Percentiles rank a stretch among this genome's conserved stretches.
Conservation (phyloP, 2,329 filamentous ascomycete genomes). For the Epichloe coenophiala region DNA sequence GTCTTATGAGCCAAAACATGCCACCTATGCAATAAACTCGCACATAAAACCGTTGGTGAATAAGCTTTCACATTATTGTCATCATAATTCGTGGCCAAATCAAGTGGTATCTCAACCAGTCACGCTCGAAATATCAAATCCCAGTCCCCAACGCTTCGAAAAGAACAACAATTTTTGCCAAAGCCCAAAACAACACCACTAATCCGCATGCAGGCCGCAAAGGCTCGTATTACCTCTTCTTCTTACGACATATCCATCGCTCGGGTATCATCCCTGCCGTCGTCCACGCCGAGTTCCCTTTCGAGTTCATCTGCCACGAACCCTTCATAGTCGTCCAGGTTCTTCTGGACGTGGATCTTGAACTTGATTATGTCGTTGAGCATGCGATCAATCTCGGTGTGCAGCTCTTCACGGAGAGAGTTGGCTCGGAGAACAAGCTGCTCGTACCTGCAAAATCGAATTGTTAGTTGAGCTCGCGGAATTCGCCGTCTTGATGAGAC, state of each 20-base stretch:
- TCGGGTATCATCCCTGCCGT: slow-evolving; percentile 39
- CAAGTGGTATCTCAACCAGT: slow-evolving; percentile 3
- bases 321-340: slow-evolving; percentile 82
- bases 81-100: slow-evolving; percentile 4
- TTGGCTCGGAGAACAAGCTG: slow-evolving; percentile 78
- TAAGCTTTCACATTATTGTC: background rate
- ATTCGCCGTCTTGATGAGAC: slow-evolving; percentile 18
- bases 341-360: slow-evolving; percentile 92
- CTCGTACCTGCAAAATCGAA: slow-evolving; percentile 53
- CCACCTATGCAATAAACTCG: background rate
- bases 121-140: background rate
- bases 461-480: background rate
- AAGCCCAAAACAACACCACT: background rate
- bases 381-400: slow-evolving; percentile 92
- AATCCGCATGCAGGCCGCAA: too few species aligned
- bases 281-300: slow-evolving; percentile 59
- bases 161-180: slow-evolving; percentile 1
- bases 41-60: background rate
- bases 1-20: background rate
- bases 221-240: background rate
- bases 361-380: slow-evolving; percentile 96
- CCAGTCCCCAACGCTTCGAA: background rate
- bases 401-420: slow-evolving; percentile 84
- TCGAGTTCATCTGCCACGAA: slow-evolving; percentile 93
- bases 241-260: slow-evolving; percentile 24